Evolutionary conservation across 2,329 filamentous ascomycete genomes (phyloP).

Genomic region (Monosporascus sp.): DNA sequence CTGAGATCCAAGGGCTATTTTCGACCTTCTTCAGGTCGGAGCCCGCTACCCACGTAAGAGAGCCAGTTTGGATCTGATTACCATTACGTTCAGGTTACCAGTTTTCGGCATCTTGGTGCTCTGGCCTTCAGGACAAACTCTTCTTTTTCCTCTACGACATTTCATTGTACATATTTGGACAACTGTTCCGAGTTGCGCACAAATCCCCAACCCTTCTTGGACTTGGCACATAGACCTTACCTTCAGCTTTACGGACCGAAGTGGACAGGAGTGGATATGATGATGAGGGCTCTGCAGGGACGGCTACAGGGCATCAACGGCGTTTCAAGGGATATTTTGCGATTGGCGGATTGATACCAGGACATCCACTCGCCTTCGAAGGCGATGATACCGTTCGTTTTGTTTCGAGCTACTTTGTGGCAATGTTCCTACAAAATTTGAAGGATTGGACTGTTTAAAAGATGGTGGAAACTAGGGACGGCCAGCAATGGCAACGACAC

Average conservation of each 20-base stretch:
- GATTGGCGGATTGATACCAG: background rate
- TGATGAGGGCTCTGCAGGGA: background rate
- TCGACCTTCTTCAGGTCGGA: slow-evolving; percentile 50
- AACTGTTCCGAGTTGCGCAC: slow-evolving; percentile 4
- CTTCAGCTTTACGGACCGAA: background rate
- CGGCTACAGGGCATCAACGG: background rate
- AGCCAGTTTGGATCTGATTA: slow-evolving; percentile 45
- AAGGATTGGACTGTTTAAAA: background rate
- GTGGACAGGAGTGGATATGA: background rate
- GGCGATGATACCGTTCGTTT: background rate
- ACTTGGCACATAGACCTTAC: background rate
- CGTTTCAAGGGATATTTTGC: background rate
- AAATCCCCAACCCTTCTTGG: background rate
- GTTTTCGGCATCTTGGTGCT: slow-evolving; percentile 2
- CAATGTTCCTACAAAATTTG: background rate
- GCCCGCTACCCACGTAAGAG: slow-evolving; percentile 21
- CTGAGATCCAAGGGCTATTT: slow-evolving; percentile 70
- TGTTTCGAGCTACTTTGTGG: background rate
- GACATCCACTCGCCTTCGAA: background rate
- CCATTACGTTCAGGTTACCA: slow-evolving; percentile 1
- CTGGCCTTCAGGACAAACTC: background rate
- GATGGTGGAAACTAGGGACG: background rate
- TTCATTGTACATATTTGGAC: slow-evolving; percentile 30
- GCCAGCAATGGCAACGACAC: background rate
- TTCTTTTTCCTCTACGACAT: slow-evolving; percentile 13